Percentiles rank a stretch among this genome's conserved stretches.
Evolutionary conservation across 202 grass and related monocot genomes (phyloP).

Genomic region (Saccharum hybrid): DNA sequence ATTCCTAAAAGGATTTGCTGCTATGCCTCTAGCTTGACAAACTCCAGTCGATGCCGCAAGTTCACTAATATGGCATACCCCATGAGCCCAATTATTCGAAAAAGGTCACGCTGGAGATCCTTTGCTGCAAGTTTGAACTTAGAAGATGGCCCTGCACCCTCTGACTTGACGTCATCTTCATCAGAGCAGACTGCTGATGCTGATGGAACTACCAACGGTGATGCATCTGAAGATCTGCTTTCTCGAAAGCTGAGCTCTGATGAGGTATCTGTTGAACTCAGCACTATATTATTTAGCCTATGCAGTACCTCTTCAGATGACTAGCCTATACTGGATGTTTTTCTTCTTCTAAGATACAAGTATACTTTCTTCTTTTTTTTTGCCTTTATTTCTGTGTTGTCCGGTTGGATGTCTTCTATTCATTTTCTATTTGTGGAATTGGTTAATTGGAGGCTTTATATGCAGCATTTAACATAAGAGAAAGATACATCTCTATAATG

Average conservation of each 20-base stretch:
- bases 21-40: slow-evolving; percentile 37
- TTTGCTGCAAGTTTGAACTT: slow-evolving; percentile 63
- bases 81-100: slow-evolving; percentile 33
- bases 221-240: slow-evolving; percentile 47
- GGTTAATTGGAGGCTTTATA: not conserved
- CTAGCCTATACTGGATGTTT: not conserved
- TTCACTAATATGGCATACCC: slow-evolving; percentile 31
- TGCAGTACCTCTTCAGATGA: not conserved
- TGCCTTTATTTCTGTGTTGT: not conserved
- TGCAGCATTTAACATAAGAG: not conserved
- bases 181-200: slow-evolving; percentile 33
- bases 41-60: slow-evolving; percentile 28
- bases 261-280: slow-evolving; percentile 53
- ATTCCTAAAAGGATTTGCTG: slow-evolving; percentile 42
- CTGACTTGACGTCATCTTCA: slow-evolving; percentile 26
- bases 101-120: slow-evolving; percentile 48
- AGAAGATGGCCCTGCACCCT: slow-evolving; percentile 51
- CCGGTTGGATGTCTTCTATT: not conserved
- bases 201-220: slow-evolving; percentile 31
- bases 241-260: slow-evolving; percentile 44
- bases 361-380: not conserved
- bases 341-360: slow-evolving; percentile 15
- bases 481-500: slow-evolving; percentile 7
- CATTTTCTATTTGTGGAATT: slow-evolving; percentile 4
- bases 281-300: not conserved